Base-by-base conservation (phyloP, 768 basidiomycete genomes). In the Mycena albidolilacea region DNA sequence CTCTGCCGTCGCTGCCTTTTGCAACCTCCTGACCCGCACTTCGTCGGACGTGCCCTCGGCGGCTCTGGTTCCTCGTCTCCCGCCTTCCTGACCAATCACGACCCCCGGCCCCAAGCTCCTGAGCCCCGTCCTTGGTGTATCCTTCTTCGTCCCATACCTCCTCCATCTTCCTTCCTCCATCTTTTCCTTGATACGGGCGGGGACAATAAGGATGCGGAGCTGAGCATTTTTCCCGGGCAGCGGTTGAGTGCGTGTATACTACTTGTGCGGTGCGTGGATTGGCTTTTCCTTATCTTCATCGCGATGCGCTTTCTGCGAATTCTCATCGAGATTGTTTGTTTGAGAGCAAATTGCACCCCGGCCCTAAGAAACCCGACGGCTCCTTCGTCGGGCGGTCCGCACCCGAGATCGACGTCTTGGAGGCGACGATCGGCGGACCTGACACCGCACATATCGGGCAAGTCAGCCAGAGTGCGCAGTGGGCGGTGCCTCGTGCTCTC, bases 371-470 rank as follows among this genome's bases (percentile, higher is more conserved):
- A 65, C 69, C 87, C 0, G 93, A 96, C 79, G 94, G 94, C 2
- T 87, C 90, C 0, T 96, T 90, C 80, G 91, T 94, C 2, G 97
- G 96, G 1, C 86, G 96, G 23, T 82, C 92, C 4, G 95, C 96
- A 6, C 23, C 96, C 1, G 96, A 97, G 81, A 97, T 97, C 63
- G 97, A 97, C 80, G 80, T 97, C 58, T 92, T 97, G 69, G 97
- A 97, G 83, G 95, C 96, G 8, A 41, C 43, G 38, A 81, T 82
- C 71, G 75, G 81, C 85, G 92, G 88, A 75, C 88, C 82, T 73
- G 83, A 79, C 48, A 80, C 76, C 11, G 87, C 81, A 72, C 85
- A 88, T 74, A 70, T 79, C 7, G 89, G 87, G 14, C 86, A 90
- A 71, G 95, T 97, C 19, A 96, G 95, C 14, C 95, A 97, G 80